Evolutionary conservation across 306 rosid species (phyloP).

Genomic region (Quercus dentata): DNA sequence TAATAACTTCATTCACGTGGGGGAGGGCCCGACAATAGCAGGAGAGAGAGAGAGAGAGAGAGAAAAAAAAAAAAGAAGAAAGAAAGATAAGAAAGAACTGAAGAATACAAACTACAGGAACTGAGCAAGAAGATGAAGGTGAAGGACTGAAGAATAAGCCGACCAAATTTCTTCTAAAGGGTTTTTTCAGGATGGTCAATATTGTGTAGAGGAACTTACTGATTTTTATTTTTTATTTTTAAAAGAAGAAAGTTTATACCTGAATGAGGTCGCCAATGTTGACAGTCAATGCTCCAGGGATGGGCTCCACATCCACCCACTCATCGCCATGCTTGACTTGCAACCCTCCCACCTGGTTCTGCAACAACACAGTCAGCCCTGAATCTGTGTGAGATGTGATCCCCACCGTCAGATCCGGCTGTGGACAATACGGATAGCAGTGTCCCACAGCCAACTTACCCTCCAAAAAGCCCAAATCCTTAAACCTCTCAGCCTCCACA

Average conservation of each 20-base stretch:
- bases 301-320: neutral
- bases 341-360: neutral
- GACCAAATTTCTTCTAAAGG: too few species aligned
- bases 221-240: too few species aligned
- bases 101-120: too few species aligned
- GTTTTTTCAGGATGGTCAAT: too few species aligned
- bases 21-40: too few species aligned
- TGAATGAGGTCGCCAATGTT: neutral
- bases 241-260: neutral
- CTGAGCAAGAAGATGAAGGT: too few species aligned
- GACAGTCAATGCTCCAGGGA: neutral
- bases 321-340: neutral
- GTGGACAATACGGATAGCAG: neutral
- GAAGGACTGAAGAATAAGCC: too few species aligned
- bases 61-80: too few species aligned
- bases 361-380: neutral
- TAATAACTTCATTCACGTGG: too few species aligned
- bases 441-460: neutral
- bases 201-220: too few species aligned
- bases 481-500: neutral
- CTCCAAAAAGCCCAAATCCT: neutral
- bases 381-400: neutral
- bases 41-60: too few species aligned
- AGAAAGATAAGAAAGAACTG: too few species aligned
- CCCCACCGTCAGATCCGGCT: neutral